These are phyloP conservation scores for Ophiocordyceps camponoti-saundersi DNA, from an alignment of 2,329 filamentous ascomycete species.

Conservation along the genomic window DNA sequence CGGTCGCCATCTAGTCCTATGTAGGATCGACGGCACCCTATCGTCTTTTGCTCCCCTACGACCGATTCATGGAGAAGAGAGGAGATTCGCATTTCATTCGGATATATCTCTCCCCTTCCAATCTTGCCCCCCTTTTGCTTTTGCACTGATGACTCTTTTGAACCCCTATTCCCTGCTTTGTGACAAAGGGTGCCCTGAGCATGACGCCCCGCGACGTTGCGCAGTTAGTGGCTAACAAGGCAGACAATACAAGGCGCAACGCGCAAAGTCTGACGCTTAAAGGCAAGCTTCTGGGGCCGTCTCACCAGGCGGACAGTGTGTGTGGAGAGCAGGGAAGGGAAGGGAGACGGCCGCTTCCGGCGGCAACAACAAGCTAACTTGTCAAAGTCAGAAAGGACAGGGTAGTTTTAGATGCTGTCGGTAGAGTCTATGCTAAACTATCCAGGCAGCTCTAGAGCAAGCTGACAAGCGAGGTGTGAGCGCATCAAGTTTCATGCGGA, in stretches of 20 bases:
- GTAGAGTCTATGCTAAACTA: not conserved
- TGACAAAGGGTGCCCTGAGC: not conserved
- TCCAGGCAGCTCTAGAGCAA: not conserved
- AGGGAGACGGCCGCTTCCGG: not conserved
- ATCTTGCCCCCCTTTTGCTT: not conserved
- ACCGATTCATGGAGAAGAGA: not conserved
- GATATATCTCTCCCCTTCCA: not conserved
- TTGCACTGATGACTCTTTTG: not conserved
- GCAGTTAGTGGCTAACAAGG: not conserved
- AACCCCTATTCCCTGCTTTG: not conserved
- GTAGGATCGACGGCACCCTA: not conserved
- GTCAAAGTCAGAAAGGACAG: not conserved
- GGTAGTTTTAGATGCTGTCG: not conserved
- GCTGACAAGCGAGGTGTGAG: not conserved
- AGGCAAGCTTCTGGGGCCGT: not conserved
- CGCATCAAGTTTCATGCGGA: not conserved
- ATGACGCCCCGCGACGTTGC: not conserved
- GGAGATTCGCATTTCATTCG: not conserved
- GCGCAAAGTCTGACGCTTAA: not conserved
- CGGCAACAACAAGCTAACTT: not conserved
- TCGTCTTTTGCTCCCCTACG: not conserved
- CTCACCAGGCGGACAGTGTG: not conserved
- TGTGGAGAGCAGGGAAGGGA: not conserved
- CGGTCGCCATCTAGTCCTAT: not conserved
- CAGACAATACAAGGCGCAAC: not conserved